Evolutionary conservation across 257 asterid species (phyloP).

Genomic region (Fraxinus excelsior): DNA sequence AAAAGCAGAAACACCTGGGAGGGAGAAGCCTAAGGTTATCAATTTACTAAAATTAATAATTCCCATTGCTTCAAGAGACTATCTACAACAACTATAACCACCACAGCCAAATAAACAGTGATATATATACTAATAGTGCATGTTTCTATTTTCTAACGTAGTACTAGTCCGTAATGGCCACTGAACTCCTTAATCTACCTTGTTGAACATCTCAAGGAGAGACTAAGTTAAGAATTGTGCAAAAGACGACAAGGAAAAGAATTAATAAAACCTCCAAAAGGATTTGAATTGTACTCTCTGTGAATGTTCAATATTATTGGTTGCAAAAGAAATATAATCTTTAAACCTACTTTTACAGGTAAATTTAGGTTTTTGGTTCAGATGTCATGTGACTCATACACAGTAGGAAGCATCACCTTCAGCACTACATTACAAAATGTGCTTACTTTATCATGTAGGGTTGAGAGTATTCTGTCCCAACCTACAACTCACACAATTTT

Average conservation of each 20-base stretch:
- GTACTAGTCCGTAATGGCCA: too few relatives aligned
- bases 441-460: not conserved
- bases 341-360: constrained; percentile 1
- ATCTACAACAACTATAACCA: not conserved
- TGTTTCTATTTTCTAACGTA: too few relatives aligned
- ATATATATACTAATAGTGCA: not conserved
- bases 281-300: not conserved
- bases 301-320: not conserved
- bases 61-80: not conserved
- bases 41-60: not conserved
- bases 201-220: too few relatives aligned
- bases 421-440: constrained; percentile 11
- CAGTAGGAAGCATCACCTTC: constrained; percentile 14
- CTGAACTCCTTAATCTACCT: too few relatives aligned
- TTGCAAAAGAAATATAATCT: not conserved
- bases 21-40: not conserved
- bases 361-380: not conserved
- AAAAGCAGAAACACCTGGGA: not conserved
- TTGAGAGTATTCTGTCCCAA: constrained; percentile 35
- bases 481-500: constrained; percentile 20
- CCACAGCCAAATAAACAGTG: not conserved
- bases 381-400: not conserved
- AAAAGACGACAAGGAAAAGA: too few relatives aligned
- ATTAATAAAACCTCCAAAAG: too few relatives aligned
- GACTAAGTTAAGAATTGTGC: too few relatives aligned